phyloP scores from a whole-genome alignment of 2,329 filamentous ascomycete species.

The Cladosporium cucumerinum region DNA sequence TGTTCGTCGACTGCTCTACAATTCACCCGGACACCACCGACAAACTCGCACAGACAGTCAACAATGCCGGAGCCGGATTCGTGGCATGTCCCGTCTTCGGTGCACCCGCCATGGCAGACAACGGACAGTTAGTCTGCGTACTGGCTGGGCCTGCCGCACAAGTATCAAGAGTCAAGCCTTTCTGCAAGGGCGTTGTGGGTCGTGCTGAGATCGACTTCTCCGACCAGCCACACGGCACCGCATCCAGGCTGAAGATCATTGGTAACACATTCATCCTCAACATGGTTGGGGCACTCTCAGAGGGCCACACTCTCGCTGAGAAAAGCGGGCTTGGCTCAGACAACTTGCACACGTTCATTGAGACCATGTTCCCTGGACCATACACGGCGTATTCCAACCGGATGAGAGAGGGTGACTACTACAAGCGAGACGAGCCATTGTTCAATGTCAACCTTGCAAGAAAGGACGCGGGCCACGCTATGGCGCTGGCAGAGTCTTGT shows the following conservation, averaged over 20 bases:
- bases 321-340: conserved; percentile 71
- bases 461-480: conserved; percentile 77
- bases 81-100: conserved; percentile 74
- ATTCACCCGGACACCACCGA: conserved; percentile 80
- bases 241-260: conserved; percentile 72
- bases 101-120: conserved; percentile 66
- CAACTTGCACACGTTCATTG: conserved; percentile 68
- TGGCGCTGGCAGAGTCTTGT: conserved; percentile 59
- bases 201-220: conserved; percentile 67
- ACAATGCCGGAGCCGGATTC: conserved; percentile 64
- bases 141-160: conserved; percentile 62
- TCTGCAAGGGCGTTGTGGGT: conserved; percentile 69
- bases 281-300: conserved; percentile 75
- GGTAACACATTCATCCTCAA: conserved; percentile 84
- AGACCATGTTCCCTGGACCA: conserved; percentile 70
- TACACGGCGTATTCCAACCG: conserved; percentile 72
- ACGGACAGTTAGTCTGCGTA: conserved; percentile 69
- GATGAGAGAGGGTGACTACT: conserved; percentile 74
- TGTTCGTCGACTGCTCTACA: conserved; percentile 85
- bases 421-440: conserved; percentile 70
- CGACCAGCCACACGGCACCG: conserved; percentile 64
- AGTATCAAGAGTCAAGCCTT: conserved; percentile 65
- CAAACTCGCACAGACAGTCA: conserved; percentile 57
- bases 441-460: conserved; percentile 78
- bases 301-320: conserved; percentile 75